Evolutionary conservation across 495 filamentous ascomycete genomes (phyloP).

Genomic region (Aspergillus olivimuriae): DNA sequence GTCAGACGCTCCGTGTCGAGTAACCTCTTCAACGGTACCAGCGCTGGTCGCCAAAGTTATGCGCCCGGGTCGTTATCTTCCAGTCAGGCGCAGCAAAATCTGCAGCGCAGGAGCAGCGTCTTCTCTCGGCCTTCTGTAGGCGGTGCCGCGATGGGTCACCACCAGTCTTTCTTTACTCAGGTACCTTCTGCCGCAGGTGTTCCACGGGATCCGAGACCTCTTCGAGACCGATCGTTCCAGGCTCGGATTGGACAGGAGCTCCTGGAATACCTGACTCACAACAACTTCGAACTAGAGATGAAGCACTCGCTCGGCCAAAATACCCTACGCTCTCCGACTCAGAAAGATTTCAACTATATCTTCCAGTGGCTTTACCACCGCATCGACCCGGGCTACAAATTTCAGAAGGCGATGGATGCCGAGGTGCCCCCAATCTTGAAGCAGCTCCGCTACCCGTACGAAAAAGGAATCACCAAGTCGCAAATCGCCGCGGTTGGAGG

Average conservation of each 20-base stretch:
- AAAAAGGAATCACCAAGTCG: constrained; percentile 88
- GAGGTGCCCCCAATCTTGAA: constrained; percentile 89
- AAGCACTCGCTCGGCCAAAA: constrained; percentile 84
- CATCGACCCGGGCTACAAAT: constrained; percentile 87
- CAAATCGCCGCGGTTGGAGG: constrained; percentile 91
- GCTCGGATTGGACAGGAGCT: constrained; percentile 80
- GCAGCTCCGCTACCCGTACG: constrained; percentile 89
- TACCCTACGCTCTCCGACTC: constrained; percentile 84
- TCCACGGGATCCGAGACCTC: constrained; percentile 80
- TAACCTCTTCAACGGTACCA: constrained; percentile 57
- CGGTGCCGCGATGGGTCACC: constrained; percentile 55
- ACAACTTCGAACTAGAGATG: constrained; percentile 97
- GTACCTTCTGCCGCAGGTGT: constrained; percentile 70
- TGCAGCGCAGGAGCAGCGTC: constrained; percentile 77
- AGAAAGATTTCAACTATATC: constrained; percentile 94
- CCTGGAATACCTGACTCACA: constrained; percentile 79
- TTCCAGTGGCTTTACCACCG: constrained; percentile 97
- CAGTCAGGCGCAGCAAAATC: constrained; percentile 31
- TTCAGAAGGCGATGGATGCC: constrained; percentile 85
- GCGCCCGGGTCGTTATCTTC: constrained; percentile 56
- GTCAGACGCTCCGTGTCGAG: constrained; percentile 79
- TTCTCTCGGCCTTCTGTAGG: constrained; percentile 60
- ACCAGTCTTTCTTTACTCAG: constrained; percentile 92
- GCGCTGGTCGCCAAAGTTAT: constrained; percentile 60
- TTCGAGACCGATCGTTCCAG: constrained; percentile 75